Conservation (phyloP, 1,284 basidiomycete genomes). For the Golubevia pallescens region DNA sequence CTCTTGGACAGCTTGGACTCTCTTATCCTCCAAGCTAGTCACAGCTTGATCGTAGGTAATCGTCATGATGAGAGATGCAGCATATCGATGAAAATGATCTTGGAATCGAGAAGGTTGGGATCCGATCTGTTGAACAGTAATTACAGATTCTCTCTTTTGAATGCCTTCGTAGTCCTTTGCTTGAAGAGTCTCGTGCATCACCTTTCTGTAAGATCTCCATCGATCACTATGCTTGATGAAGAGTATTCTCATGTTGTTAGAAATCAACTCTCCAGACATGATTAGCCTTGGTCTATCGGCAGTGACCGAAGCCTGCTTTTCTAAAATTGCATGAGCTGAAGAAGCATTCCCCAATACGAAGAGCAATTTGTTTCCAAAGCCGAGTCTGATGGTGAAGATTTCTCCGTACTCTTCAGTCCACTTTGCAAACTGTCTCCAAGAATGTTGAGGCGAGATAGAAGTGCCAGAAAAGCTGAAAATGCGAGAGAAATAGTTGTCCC, state of each 20-base stretch:
- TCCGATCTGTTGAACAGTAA: constrained; percentile 14
- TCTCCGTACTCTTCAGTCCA: constrained; percentile 25
- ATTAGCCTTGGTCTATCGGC: constrained; percentile 18
- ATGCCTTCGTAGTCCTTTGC: constrained; percentile 18
- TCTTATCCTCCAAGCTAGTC: constrained; percentile 14
- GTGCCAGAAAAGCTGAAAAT: too few relatives aligned
- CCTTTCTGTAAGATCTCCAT: constrained; percentile 19
- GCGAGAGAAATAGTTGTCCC: too few relatives aligned
- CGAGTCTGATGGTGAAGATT: constrained; percentile 19
- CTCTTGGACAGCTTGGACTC: constrained; percentile 10
- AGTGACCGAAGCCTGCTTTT: constrained; percentile 11
- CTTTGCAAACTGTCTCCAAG: constrained; percentile 20
- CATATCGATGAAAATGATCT: constrained; percentile 18
- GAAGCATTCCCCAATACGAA: constrained; percentile 20
- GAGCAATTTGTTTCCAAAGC: constrained; percentile 8
- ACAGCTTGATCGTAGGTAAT: constrained; percentile 25
- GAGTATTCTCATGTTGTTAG: constrained; percentile 20
- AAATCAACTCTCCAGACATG: constrained; percentile 24
- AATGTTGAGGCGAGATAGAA: constrained; percentile 15
- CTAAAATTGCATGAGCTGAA: constrained; percentile 20
- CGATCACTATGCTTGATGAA: constrained; percentile 16
- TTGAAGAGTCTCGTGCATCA: constrained; percentile 22
- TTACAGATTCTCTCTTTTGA: constrained; percentile 14
- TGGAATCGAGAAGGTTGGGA: constrained; percentile 7
- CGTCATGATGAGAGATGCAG: constrained; percentile 30